Conservation (phyloP, 148 eudicot genomes). For the Pharnaceum exiguum region DNA sequence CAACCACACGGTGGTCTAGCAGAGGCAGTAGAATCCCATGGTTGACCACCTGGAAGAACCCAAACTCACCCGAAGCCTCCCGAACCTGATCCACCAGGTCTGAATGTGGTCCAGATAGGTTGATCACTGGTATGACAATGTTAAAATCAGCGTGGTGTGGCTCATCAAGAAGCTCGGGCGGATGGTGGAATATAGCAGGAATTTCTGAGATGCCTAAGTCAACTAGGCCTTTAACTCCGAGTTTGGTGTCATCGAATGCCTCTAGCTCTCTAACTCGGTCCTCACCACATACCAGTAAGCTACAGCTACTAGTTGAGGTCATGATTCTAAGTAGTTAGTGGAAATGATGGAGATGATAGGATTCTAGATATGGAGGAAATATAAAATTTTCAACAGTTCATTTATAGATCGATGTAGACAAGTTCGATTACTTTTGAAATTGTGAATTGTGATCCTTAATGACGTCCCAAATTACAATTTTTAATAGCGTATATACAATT, state of each 20-base stretch:
- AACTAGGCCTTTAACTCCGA: constrained; percentile 74
- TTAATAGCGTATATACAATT: too few relatives aligned
- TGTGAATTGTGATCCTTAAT: too few relatives aligned
- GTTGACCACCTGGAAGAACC: constrained; percentile 53
- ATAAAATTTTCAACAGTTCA: too few relatives aligned
- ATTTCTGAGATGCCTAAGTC: constrained; percentile 54
- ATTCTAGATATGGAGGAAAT: too few relatives aligned
- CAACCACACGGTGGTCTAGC: constrained; percentile 4
- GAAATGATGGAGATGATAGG: too few relatives aligned
- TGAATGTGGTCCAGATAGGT: constrained; percentile 36
- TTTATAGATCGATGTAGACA: too few relatives aligned
- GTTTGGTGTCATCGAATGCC: constrained; percentile 56
- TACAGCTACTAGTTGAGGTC: too few relatives aligned
- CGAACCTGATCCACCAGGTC: constrained; percentile 25
- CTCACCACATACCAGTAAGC: too few relatives aligned
- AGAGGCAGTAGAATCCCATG: constrained; percentile 10
- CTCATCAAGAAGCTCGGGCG: constrained; percentile 25
- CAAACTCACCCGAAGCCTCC: constrained; percentile 34
- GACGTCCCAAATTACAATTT: too few relatives aligned
- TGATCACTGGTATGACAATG: constrained; percentile 30
- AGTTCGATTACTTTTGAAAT: too few relatives aligned
- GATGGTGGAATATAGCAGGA: constrained; percentile 60
- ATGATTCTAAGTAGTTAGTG: too few relatives aligned
- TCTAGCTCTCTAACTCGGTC: constrained; percentile 40
- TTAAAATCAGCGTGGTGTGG: not conserved